Percentiles rank a stretch among this genome's conserved stretches.
phyloP scores from a whole-genome alignment of 2,329 filamentous ascomycete genomes.

The Magnaporthiopsis poae region DNA sequence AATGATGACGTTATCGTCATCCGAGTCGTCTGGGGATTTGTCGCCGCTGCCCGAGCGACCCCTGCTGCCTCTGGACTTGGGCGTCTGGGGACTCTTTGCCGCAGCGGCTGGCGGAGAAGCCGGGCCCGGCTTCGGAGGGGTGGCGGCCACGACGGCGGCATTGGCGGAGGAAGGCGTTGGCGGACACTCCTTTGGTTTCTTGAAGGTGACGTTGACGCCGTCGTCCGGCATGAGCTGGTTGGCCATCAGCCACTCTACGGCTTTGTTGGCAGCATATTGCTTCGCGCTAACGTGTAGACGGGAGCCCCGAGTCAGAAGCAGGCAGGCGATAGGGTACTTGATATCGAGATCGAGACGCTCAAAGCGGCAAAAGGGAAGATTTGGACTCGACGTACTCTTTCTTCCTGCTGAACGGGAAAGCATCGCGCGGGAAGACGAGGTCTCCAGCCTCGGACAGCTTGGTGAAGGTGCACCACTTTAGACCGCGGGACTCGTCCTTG shows the following conservation, averaged over 20 bases:
- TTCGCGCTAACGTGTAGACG: constrained; percentile 27
- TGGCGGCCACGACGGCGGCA: neutral
- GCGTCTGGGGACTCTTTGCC: neutral
- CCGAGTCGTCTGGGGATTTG: neutral
- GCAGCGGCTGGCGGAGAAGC: neutral
- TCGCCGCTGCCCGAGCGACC: neutral
- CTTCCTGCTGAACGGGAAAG: constrained; percentile 31
- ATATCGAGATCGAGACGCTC: neutral
- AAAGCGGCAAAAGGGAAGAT: neutral
- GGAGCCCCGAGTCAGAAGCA: neutral
- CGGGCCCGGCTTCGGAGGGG: neutral
- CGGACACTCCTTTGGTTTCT: constrained; percentile 9
- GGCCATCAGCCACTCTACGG: constrained; percentile 30
- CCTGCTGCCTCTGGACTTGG: constrained; percentile 9
- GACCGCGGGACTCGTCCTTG: constrained; percentile 12
- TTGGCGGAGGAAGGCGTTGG: neutral
- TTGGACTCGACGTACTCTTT: constrained; percentile 26
- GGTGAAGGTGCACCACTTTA: constrained; percentile 19
- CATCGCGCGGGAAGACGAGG: constrained; percentile 19
- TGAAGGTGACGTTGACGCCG: constrained; percentile 14
- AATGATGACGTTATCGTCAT: constrained; percentile 7
- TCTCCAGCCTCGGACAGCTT: constrained; percentile 17
- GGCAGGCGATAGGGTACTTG: neutral
- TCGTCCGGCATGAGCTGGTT: constrained; percentile 20
- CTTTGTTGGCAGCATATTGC: constrained; percentile 41